Evolutionary conservation across 2,329 filamentous ascomycete species (phyloP).

Genomic region (Apiospora phragmitis): DNA sequence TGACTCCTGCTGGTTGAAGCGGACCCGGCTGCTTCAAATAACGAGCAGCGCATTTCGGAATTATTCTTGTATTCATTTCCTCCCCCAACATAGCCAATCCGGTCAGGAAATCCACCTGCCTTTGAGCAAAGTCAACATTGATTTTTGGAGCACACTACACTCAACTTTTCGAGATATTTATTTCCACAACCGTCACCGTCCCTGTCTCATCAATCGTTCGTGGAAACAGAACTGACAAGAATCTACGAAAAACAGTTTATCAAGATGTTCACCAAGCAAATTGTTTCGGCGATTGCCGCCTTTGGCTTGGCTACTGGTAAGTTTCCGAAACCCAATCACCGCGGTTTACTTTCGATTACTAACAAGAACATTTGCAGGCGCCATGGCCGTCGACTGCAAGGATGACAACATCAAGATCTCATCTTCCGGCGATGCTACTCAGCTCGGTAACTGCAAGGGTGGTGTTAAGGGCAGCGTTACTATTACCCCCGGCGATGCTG

Average conservation of each 20-base stretch:
- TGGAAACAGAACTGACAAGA: neutral
- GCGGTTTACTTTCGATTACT: neutral
- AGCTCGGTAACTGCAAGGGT: slow-evolving; percentile 64
- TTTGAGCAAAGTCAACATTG: slow-evolving; percentile 15
- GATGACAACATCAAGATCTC: slow-evolving; percentile 55
- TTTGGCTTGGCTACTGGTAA: slow-evolving; percentile 45
- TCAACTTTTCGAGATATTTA: slow-evolving; percentile 10
- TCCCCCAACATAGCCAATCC: neutral
- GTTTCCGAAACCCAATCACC: slow-evolving; percentile 17
- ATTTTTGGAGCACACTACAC: slow-evolving; percentile 18
- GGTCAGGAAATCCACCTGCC: neutral
- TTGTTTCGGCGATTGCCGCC: slow-evolving; percentile 47
- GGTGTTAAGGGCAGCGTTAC: slow-evolving; percentile 69
- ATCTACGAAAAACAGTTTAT: slow-evolving; percentile 13
- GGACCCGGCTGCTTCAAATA: neutral
- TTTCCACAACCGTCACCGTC: neutral
- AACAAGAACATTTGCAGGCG: slow-evolving; percentile 20
- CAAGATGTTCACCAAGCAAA: slow-evolving; percentile 49
- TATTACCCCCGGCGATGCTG: slow-evolving; percentile 52
- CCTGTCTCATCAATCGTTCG: neutral
- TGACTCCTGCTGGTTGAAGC: neutral
- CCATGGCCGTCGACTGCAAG: slow-evolving; percentile 32
- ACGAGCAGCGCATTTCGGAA: neutral
- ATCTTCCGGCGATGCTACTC: slow-evolving; percentile 62
- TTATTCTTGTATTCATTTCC: neutral